Conservation (phyloP, 1,284 basidiomycete genomes). For the Cutaneotrichosporon sp. region DNA sequence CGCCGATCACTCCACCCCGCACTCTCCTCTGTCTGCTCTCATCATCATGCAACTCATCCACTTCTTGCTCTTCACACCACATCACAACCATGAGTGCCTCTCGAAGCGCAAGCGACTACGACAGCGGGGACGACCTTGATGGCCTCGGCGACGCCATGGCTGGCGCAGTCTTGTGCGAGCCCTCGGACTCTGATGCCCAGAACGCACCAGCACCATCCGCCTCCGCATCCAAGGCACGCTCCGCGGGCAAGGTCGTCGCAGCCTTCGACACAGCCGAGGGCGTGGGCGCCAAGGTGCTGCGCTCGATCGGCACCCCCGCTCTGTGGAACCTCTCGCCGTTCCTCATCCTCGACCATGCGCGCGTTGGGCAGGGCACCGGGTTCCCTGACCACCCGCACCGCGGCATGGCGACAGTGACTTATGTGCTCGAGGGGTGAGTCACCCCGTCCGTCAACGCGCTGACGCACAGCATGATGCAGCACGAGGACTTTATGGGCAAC, state of each 20-base stretch:
- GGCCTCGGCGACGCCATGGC: not conserved
- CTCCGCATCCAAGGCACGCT: slow-evolving; percentile 52
- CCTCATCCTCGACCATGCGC: slow-evolving; percentile 63
- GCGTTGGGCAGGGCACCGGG: slow-evolving; percentile 51
- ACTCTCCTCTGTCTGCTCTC: too few relatives aligned
- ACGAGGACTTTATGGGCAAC: slow-evolving; percentile 93
- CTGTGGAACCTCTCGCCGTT: slow-evolving; percentile 86
- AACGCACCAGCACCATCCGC: not conserved
- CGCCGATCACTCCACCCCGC: not conserved
- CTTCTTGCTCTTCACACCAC: not conserved
- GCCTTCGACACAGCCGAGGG: slow-evolving; percentile 84
- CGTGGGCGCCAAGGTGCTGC: slow-evolving; percentile 81
- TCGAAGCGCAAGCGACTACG: not conserved
- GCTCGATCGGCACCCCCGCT: slow-evolving; percentile 76
- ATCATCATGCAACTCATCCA: not conserved
- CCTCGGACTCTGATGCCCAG: not conserved
- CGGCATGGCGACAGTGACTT: slow-evolving; percentile 74
- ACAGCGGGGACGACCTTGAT: not conserved
- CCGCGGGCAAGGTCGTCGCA: slow-evolving; percentile 69
- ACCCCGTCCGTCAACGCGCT: not conserved
- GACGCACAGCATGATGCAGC: slow-evolving; percentile 54
- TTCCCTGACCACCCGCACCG: slow-evolving; percentile 79
- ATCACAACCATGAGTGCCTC: not conserved
- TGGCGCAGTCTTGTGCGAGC: not conserved
- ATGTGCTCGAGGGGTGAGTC: slow-evolving; percentile 63